Evolutionary conservation across 2,329 filamentous ascomycete species (phyloP), one percentile per base, ranked within the genome.

Genomic region (Lachnum nothofagi): DNA sequence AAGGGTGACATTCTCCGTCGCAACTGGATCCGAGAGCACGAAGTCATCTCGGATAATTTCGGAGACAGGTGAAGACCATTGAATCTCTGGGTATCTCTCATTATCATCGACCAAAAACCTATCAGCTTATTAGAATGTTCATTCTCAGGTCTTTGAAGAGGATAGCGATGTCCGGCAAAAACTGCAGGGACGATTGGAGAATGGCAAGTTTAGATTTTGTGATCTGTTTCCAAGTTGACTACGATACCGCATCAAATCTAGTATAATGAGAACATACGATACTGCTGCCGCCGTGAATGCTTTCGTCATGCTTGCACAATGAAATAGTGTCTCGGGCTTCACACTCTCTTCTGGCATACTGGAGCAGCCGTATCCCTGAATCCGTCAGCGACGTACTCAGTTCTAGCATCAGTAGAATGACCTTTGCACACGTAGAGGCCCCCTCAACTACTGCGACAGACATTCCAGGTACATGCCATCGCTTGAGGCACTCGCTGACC

Each of bases 271-370:
- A 46, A 40, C 5, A 81, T 78, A 59, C 1, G 73, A 70, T 2
- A 83, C 60, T 0, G 70, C 67, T 1, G 76, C 76, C 1, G 74
- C 71, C 0, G 72, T 75, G 40, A 78, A 71, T 2, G 76, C 73
- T 59, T 83, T 83, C 17, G 76, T 79, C 1, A 72, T 79, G 35
- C 76, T 80, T 2, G 72, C 80, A 2, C 68, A 70, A 49, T 75
- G 77, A 65, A 76, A 82, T 2, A 82, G 66, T 0, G 77, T 80
- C 24, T 74, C 65, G 1, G 72, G 60, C 0, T 68, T 74, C 7
- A 71, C 70, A 0, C 66, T 62, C 0, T 63, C 68, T 4, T 61
- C 63, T 4, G 70, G 63, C 4, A 69, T 60, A n/a, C 52, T 49
- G 44, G 67, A 58, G 56, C 70, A 51, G 52, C 73, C 63, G 53